These are phyloP conservation scores for Leptographium radiaticola DNA, from an alignment of 2,329 filamentous ascomycete genomes.

Conservation along the genomic window DNA sequence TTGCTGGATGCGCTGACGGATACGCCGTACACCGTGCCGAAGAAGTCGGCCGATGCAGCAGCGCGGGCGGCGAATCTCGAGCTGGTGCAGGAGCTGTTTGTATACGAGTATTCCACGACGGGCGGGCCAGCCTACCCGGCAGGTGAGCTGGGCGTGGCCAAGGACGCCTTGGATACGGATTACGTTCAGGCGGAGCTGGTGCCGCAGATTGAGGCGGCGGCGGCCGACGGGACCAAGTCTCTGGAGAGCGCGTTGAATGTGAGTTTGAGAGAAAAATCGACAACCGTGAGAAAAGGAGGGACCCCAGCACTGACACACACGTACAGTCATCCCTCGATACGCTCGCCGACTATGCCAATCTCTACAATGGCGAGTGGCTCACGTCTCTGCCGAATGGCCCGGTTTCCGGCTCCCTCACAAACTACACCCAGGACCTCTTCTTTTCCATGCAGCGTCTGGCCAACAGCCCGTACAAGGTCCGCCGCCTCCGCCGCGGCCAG, in stretches of 20 bases:
- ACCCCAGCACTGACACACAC: constrained; percentile 1
- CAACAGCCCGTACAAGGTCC: constrained; percentile 24
- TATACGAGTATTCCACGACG: not conserved
- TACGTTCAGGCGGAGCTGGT: not conserved
- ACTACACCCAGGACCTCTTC: constrained; percentile 31
- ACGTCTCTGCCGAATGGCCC: constrained; percentile 22
- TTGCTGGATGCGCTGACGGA: not conserved
- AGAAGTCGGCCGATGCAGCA: not conserved
- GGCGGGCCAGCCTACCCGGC: constrained; percentile 10
- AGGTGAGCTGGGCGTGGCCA: constrained; percentile 6
- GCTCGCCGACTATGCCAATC: constrained; percentile 23
- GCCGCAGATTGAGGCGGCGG: not conserved
- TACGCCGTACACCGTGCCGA: not conserved
- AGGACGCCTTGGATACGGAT: constrained; percentile 6
- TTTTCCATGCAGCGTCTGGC: constrained; percentile 36
- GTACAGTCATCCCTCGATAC: constrained; percentile 17
- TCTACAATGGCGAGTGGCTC: constrained; percentile 30
- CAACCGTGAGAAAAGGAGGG: too few species aligned
- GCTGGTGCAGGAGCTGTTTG: not conserved
- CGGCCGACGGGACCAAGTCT: not conserved
- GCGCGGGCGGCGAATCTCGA: not conserved
- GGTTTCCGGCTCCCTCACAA: constrained; percentile 23
- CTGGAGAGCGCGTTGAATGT: not conserved
- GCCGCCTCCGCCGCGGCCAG: constrained; percentile 17
- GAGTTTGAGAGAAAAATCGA: not conserved